Evolutionary conservation across 352 stramenopile species (phyloP).

Genomic region (Phytophthora pini): DNA sequence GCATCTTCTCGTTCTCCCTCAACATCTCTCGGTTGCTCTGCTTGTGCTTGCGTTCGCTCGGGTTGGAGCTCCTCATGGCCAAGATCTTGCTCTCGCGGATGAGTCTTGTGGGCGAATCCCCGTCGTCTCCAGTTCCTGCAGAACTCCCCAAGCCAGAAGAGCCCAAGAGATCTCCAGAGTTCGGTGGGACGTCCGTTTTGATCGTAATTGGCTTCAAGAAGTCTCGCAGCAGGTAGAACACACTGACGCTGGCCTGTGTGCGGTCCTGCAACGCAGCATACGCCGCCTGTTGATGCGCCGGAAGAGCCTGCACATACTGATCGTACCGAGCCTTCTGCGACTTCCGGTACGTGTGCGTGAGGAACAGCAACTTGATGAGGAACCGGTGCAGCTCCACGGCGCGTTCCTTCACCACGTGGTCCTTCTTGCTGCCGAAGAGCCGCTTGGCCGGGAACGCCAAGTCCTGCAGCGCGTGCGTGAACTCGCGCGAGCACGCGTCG

Average conservation of each 20-base stretch:
- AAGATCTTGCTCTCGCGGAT: conserved; percentile 83
- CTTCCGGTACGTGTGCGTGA: conserved; percentile 81
- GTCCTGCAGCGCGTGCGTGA: conserved; percentile 40
- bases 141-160: background rate
- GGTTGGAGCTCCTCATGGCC: conserved; percentile 49
- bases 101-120: conserved; percentile 42
- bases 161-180: conserved; percentile 29
- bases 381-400: conserved; percentile 79
- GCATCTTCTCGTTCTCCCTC: conserved; percentile 21
- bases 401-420: conserved; percentile 77
- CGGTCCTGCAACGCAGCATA: conserved; percentile 45
- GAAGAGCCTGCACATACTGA: conserved; percentile 43
- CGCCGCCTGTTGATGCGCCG: conserved; percentile 27
- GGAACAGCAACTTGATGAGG: conserved; percentile 72
- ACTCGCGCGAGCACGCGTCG: conserved; percentile 56
- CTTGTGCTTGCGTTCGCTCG: conserved; percentile 19
- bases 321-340: conserved; percentile 71
- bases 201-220: conserved; percentile 70
- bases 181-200: conserved; percentile 26
- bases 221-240: conserved; percentile 75
- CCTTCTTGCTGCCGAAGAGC: conserved; percentile 72
- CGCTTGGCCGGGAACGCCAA: conserved; percentile 66
- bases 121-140: conserved; percentile 20
- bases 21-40: conserved; percentile 2
- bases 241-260: conserved; percentile 59